Conservation (phyloP, 1,284 basidiomycete genomes). For the Sporisorium graminicola region DNA sequence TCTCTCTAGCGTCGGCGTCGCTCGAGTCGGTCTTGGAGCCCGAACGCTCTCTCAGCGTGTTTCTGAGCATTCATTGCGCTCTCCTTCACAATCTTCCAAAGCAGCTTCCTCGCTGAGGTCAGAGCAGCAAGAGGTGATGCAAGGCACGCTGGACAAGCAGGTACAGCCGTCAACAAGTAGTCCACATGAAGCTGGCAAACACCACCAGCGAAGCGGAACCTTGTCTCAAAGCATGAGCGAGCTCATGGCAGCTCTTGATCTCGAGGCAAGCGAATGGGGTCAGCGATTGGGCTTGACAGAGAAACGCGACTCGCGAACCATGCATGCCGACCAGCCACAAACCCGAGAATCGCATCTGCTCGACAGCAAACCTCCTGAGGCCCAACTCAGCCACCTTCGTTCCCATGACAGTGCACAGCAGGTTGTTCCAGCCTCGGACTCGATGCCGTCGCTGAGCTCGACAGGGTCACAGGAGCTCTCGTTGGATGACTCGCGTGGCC, state of each 20-base stretch:
- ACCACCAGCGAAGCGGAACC: conserved; percentile 27
- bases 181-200: neutral
- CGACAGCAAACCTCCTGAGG: neutral
- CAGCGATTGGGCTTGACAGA: conserved; percentile 10
- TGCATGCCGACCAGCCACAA: neutral
- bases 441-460: conserved; percentile 29
- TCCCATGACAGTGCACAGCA: neutral
- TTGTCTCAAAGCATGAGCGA: conserved; percentile 46
- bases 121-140: conserved; percentile 8
- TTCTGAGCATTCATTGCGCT: conserved; percentile 12
- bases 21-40: conserved; percentile 29
- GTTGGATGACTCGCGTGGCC: conserved; percentile 17
- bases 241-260: conserved; percentile 42
- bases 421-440: conserved; percentile 14
- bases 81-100: neutral
- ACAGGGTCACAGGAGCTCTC: conserved; percentile 31
- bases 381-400: neutral
- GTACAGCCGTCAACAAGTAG: neutral
- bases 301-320: neutral
- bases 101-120: neutral
- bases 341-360: conserved; percentile 3
- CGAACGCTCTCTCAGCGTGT: conserved; percentile 1
- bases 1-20: conserved; percentile 1
- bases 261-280: conserved; percentile 29
- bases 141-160: neutral